Percentiles rank a stretch among this genome's conserved stretches.
Evolutionary conservation across 2,329 filamentous ascomycete genomes (phyloP).

Genomic region (Hymenoscyphus linearis): DNA sequence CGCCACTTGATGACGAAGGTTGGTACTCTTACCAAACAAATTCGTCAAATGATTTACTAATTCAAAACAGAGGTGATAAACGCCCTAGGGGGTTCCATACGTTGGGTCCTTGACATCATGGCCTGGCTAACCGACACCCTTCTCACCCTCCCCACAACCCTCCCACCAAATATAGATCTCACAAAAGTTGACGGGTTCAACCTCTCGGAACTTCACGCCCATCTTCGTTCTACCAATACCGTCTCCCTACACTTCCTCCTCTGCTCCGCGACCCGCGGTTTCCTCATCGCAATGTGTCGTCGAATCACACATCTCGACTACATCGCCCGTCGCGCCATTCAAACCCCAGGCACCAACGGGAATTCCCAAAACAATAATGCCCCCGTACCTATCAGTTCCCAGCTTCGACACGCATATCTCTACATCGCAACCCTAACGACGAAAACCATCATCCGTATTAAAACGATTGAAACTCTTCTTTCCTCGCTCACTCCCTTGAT

Average conservation of each 20-base stretch:
- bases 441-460: constrained; percentile 26
- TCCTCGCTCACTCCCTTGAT: constrained; percentile 23
- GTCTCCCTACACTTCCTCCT: constrained; percentile 61
- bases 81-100: constrained; percentile 66
- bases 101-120: constrained; percentile 71
- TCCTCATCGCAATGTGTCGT: constrained; percentile 64
- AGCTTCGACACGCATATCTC: constrained; percentile 27
- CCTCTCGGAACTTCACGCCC: constrained; percentile 43
- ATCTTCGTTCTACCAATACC: constrained; percentile 50
- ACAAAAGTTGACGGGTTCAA: constrained; percentile 41
- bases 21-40: constrained; percentile 19
- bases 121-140: constrained; percentile 57
- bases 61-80: constrained; percentile 59
- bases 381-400: constrained; percentile 16
- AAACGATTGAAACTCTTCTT: constrained; percentile 30
- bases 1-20: constrained; percentile 60
- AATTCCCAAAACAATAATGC: constrained; percentile 5
- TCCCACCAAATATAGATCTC: constrained; percentile 39
- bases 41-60: constrained; percentile 2
- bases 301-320: constrained; percentile 54
- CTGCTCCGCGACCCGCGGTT: constrained; percentile 67
- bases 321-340: constrained; percentile 30
- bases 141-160: constrained; percentile 49
- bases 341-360: constrained; percentile 10
- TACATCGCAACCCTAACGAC: constrained; percentile 30